A percentile compares a stretch with the other conserved stretches of the same genome.
Conservation (phyloP, 495 filamentous ascomycete genomes). For the Pseudoneurospora amorphoporcata region DNA sequence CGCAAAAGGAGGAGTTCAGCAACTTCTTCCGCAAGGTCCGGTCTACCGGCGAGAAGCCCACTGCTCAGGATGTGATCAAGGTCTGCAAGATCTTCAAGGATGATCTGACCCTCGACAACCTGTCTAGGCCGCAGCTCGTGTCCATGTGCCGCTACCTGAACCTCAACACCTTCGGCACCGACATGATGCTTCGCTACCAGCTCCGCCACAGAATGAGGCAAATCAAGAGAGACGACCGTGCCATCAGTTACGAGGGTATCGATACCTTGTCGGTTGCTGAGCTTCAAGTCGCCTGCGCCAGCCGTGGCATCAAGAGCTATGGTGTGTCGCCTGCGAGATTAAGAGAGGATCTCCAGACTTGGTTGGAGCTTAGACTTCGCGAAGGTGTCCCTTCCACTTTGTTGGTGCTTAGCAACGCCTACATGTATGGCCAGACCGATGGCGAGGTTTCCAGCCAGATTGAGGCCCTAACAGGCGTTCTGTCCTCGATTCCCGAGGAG, state of each 20-base stretch:
- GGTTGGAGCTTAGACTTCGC: conserved; percentile 89
- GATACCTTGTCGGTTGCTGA: conserved; percentile 87
- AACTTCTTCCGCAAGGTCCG: conserved; percentile 97
- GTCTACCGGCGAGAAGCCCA: conserved; percentile 79
- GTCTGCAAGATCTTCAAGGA: conserved; percentile 99
- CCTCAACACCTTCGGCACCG: conserved; percentile 90
- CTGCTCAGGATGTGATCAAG: conserved; percentile 86
- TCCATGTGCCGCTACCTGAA: conserved; percentile 99
- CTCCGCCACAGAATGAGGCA: conserved; percentile 97
- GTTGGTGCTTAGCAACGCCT: conserved; percentile 91
- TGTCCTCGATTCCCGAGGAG: conserved; percentile 93
- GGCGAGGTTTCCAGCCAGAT: conserved; percentile 81
- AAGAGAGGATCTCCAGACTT: conserved; percentile 85
- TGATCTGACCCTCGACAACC: conserved; percentile 92
- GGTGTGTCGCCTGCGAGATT: conserved; percentile 78
- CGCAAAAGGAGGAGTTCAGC: conserved; percentile 90
- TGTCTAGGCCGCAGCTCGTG: conserved; percentile 90
- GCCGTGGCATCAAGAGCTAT: conserved; percentile 84
- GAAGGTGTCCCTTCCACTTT: conserved; percentile 90
- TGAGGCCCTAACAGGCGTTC: conserved; percentile 81
- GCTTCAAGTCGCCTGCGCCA: conserved; percentile 81
- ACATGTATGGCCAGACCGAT: conserved; percentile 86
- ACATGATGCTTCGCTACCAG: conserved; percentile 95
- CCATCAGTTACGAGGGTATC: conserved; percentile 91
- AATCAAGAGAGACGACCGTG: conserved; percentile 94